Conservation (phyloP, 306 rosid genomes). For the Cyclanthera cordifolia region DNA sequence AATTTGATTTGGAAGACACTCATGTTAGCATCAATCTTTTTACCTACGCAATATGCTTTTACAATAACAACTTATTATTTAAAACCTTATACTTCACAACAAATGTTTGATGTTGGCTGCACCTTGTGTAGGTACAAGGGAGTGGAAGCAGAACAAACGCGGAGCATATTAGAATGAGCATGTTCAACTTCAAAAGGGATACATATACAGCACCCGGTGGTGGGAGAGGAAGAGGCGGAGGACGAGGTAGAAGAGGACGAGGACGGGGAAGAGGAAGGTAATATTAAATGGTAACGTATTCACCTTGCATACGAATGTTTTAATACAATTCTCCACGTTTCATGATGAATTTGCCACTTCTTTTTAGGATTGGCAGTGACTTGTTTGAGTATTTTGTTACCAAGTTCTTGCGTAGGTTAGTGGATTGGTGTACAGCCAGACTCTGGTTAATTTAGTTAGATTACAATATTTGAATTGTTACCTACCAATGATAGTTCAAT, state of each 20-base stretch:
- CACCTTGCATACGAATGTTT: background rate
- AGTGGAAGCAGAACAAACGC: conserved; percentile 31
- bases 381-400: background rate
- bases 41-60: background rate
- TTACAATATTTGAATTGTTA: background rate
- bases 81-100: background rate
- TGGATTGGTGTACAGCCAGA: background rate
- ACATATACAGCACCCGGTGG: conserved; percentile 21
- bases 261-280: conserved; percentile 13
- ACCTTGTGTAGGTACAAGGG: conserved; percentile 32
- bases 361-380: background rate
- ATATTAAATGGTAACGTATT: background rate
- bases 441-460: background rate
- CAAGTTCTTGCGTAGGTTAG: background rate
- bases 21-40: conserved; percentile 29
- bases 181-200: conserved; percentile 58
- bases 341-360: background rate
- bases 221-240: conserved; percentile 34
- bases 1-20: conserved; percentile 53
- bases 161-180: conserved; percentile 56
- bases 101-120: conserved; percentile 13
- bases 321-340: background rate
- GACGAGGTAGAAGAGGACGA: conserved; percentile 16
- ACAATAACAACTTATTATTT: background rate
- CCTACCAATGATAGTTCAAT: background rate